These are phyloP conservation scores for Penicillium atrosanguineum DNA, from an alignment of 495 filamentous ascomycete genomes.

Conservation along the genomic window DNA sequence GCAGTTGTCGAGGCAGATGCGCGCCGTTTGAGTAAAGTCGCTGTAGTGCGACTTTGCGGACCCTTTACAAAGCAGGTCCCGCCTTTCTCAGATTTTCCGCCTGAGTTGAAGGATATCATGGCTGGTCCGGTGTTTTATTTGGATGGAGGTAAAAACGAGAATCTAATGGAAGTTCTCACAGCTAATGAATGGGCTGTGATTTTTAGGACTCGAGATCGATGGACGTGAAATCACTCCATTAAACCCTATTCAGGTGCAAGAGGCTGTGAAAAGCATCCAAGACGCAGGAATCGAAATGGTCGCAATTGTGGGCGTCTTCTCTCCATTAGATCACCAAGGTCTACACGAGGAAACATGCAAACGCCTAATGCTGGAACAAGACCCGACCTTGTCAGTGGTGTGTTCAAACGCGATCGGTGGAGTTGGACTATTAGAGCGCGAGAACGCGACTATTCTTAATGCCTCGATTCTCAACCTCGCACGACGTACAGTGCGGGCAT, in stretches of 20 bases:
- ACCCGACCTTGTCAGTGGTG: neutral
- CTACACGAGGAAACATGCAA: neutral
- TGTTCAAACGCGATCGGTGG: slow-evolving; percentile 37
- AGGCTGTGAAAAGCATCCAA: neutral
- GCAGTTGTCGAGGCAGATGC: slow-evolving; percentile 58
- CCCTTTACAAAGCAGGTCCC: slow-evolving; percentile 49
- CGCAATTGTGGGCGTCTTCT: neutral
- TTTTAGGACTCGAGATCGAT: neutral
- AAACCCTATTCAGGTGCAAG: neutral
- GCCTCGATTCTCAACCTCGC: slow-evolving; percentile 47
- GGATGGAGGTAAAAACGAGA: slow-evolving; percentile 28
- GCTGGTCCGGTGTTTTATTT: slow-evolving; percentile 36
- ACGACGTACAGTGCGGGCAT: slow-evolving; percentile 41
- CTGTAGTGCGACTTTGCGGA: slow-evolving; percentile 53
- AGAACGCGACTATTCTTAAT: slow-evolving; percentile 56
- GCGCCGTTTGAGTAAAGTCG: slow-evolving; percentile 49
- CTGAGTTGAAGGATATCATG: slow-evolving; percentile 29
- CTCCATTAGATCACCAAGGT: neutral
- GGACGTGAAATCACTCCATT: neutral
- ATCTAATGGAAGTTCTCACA: neutral
- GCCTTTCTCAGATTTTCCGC: slow-evolving; percentile 50
- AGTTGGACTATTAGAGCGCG: slow-evolving; percentile 49
- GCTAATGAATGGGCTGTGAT: neutral
- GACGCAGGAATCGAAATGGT: neutral
- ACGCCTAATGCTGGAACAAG: neutral